Conservation (phyloP, 345 rosid species). For the Raphanus sativus region DNA sequence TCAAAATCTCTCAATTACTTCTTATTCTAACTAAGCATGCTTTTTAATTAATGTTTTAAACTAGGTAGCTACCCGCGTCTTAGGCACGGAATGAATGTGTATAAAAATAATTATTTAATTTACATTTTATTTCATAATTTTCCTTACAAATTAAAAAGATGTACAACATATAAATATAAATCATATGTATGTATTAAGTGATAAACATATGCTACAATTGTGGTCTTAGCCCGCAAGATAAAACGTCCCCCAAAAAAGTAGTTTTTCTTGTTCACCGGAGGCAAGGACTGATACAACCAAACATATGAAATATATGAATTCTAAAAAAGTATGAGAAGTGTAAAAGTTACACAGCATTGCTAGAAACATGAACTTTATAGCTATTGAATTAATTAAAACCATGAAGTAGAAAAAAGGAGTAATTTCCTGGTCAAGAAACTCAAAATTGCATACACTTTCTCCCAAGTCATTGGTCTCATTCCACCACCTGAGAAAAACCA, state of each 20-base stretch:
- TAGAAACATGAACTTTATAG: background rate
- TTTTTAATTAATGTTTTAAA: too few relatives aligned
- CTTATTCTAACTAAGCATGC: too few relatives aligned
- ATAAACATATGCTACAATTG: background rate
- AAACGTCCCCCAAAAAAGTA: constrained; percentile 77
- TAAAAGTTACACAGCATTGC: background rate
- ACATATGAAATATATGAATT: background rate
- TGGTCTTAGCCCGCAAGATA: constrained; percentile 45
- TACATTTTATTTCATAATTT: too few relatives aligned
- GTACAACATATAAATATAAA: too few relatives aligned
- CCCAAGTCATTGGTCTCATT: constrained; percentile 94
- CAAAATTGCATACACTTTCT: constrained; percentile 96
- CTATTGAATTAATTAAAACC: background rate
- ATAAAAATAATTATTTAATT: too few relatives aligned
- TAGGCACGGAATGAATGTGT: constrained; percentile 17
- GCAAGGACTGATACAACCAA: constrained; percentile 46
- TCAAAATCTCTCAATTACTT: too few relatives aligned
- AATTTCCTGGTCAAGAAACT: constrained; percentile 98
- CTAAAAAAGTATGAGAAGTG: background rate
- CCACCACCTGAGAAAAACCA: constrained; percentile 99
- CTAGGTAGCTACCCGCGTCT: too few relatives aligned
- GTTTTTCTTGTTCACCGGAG: constrained; percentile 66
- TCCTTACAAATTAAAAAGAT: too few relatives aligned
- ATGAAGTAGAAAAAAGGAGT: background rate
- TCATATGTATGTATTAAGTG: background rate